Base-by-base conservation (phyloP, 2,329 filamentous ascomycete genomes). In the Beauveria pseudobassiana region DNA sequence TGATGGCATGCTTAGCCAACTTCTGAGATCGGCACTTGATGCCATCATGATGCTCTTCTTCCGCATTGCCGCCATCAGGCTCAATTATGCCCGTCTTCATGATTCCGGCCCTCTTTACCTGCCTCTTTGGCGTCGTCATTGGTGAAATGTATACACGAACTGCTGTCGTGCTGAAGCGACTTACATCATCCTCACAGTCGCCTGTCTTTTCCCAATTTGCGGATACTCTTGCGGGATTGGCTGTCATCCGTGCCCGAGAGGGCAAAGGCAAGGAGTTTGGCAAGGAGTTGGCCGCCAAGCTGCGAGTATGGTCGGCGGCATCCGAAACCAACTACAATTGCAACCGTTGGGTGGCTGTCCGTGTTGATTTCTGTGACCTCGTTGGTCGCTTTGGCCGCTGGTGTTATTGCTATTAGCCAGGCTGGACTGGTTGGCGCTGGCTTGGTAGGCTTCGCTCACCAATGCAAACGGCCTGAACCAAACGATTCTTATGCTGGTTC, bases 141-240 rank as follows among this genome's bases (percentile, higher is more conserved):
- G 79, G 77, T 6, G 79, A 82, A 64, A 75, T 81, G 70, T 82
- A 82, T 66, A 80, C 80, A 0, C 75, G 79, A 7, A 79, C 78
- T 1, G 78, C 77, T 7, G 74, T 81, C 24, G 74, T 77, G 7
- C 70, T 81, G 54, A 80, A 80, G 66, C 71, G 77, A 3, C 72
- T 81, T 2, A 70, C 73, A 6, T 80, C 79, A 0, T 76, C 78
- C 9, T 72, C 78, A 0, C 77, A 79, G 62, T 83, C 81, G 0
- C 82, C 82, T 14, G 75, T 85, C 2, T 84, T 84, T 66, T 80
- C 81, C 1, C 82, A 83, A 62, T 84, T 84, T 63, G 77, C 79
- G 2, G 81, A 83, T 59, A 82, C 78, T 0, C 70, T 83, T 1
- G 75, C 79, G 4, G 81, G 81, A 0, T 71, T 82, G 34, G 69